Base-by-base conservation (phyloP, 179 eudicot genomes). In the Actinidia arguta region DNA sequence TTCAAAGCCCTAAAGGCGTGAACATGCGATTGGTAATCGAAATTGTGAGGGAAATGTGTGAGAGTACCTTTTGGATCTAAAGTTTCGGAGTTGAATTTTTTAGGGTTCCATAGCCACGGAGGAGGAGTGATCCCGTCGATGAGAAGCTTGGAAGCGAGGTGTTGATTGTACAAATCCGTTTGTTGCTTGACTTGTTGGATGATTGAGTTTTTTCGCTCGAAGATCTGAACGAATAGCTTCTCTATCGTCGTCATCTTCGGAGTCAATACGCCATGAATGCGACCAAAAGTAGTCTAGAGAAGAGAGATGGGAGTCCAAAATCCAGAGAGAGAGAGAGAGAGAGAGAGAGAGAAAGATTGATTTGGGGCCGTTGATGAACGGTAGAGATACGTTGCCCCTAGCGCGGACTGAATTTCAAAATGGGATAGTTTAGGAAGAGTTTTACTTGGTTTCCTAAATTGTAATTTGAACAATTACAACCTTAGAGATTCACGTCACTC, bases 51-150 rank as follows among this genome's bases (percentile, higher is more conserved):
- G 4, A 0, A 7, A 59, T 31, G 27, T 11, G 11, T 13, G 47
- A 25, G 69, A 66, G 11, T 89, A 92, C 96, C 95, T 81, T 85
- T 70, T 63, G 89, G 86, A 88, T 90, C 87, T 9, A 92, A 85
- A 68, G 88, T 70, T 36, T 81, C 55, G 22, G 87, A 80, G 50
- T 76, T 62, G 46, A 69, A 77, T 39, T 31, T 31, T 31, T 82
- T 83, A 81, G 91, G 81, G 85, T 85, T 87, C 78, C 88, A 85
- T 0, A 95, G 92, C 97, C 98, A 97, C 0, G 90, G 54, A 58
- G 98, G 98, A 62, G 97, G 98, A 61, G 91, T 44, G 55, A 92
- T 87, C 62, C 97, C 98, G 18, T 94, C 87, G 75, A 94, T 87
- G 39, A 94, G 81, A 80, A 91, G 90, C 82, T 92, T 92, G 42